These are phyloP conservation scores for Punica granatum DNA, from an alignment of 345 rosid genomes.

Conservation along the genomic window DNA sequence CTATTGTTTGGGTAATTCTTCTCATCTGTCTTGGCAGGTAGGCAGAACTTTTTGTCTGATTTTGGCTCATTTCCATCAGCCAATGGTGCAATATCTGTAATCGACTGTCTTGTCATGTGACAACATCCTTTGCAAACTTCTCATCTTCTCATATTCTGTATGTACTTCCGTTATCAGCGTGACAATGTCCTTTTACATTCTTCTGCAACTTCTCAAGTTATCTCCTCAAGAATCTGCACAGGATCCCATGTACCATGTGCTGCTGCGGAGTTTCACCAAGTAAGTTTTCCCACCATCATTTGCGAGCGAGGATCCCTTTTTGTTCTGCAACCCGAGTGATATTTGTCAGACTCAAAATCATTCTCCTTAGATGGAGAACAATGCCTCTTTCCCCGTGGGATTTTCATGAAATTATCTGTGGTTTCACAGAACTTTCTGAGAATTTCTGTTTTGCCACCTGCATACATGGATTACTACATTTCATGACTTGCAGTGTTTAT, in stretches of 20 bases:
- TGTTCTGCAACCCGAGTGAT: neutral
- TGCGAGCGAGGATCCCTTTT: neutral
- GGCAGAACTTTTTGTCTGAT: neutral
- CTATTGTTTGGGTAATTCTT: slow-evolving; percentile 51
- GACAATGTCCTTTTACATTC: slow-evolving; percentile 47
- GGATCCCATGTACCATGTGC: slow-evolving; percentile 64
- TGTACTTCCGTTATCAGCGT: slow-evolving; percentile 27
- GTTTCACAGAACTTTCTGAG: neutral
- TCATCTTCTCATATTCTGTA: neutral
- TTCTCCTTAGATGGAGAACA: neutral
- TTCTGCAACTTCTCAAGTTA: slow-evolving; percentile 59
- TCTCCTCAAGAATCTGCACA: slow-evolving; percentile 55
- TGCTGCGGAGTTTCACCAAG: slow-evolving; percentile 41
- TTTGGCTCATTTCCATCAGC: neutral
- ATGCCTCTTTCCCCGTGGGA: neutral
- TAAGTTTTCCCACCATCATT: slow-evolving; percentile 20
- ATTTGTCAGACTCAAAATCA: neutral
- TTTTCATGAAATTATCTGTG: neutral
- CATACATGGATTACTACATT: neutral
- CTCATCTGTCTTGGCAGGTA: slow-evolving; percentile 71
- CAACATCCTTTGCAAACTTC: neutral
- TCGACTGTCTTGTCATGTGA: neutral
- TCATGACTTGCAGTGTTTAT: neutral
- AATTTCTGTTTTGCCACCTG: neutral
- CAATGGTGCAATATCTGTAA: neutral